These are phyloP conservation scores for Lactuca sativa DNA, from an alignment of 129 eudicot genomes.

Conservation along the genomic window DNA sequence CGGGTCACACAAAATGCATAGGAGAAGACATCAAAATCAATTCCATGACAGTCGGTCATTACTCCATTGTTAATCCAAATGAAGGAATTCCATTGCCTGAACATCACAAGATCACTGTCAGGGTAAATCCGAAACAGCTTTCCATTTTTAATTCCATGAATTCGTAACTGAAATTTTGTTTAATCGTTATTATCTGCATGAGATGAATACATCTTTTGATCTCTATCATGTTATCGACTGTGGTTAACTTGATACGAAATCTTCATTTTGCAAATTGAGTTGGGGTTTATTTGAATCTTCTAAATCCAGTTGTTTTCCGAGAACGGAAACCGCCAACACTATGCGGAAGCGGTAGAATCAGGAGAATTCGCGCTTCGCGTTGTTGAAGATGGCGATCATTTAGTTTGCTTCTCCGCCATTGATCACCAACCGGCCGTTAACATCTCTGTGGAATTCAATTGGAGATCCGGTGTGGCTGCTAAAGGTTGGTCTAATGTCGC, in stretches of 20 bases:
- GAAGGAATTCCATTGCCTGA: constrained; percentile 71
- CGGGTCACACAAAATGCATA: constrained; percentile 85
- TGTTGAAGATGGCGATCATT: constrained; percentile 66
- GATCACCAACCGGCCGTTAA: constrained; percentile 54
- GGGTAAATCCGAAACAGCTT: constrained; percentile 43
- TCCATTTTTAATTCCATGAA: background rate
- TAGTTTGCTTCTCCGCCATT: constrained; percentile 67
- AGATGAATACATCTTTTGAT: background rate
- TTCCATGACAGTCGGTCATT: constrained; percentile 83
- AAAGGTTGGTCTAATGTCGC: constrained; percentile 75
- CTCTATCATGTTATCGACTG: no score
- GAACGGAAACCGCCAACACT: constrained; percentile 57
- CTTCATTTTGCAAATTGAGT: background rate
- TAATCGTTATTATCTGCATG: background rate
- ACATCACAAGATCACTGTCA: constrained; percentile 63
- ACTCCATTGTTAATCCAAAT: constrained; percentile 62
- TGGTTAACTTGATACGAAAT: background rate
- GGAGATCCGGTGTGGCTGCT: constrained; percentile 84
- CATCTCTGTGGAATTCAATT: constrained; percentile 68
- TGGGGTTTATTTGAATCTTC: background rate
- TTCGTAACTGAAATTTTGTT: background rate
- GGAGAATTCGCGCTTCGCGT: constrained; percentile 71
- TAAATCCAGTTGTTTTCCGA: constrained; percentile 52
- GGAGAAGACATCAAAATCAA: constrained; percentile 69
- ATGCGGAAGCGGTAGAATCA: constrained; percentile 51